phyloP scores from a whole-genome alignment of 495 filamentous ascomycete species.

The Tuber melanosporum region DNA sequence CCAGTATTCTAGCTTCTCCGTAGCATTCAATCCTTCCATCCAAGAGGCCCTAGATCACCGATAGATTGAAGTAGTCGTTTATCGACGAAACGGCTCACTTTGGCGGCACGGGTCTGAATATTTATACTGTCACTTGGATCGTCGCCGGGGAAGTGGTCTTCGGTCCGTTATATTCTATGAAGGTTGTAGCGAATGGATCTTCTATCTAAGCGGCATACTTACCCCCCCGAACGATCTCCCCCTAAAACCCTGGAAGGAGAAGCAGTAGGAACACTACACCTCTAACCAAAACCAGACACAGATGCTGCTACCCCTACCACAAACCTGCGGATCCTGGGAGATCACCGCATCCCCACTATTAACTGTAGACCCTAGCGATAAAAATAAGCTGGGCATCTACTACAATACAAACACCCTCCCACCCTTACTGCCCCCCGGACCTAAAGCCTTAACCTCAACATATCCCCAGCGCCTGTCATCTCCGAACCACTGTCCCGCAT shows the following conservation, averaged over 20 bases:
- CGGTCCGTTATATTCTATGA: conserved; percentile 26
- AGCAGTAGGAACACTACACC: conserved; percentile 25
- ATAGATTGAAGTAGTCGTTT: conserved; percentile 25
- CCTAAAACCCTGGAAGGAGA: conserved; percentile 10
- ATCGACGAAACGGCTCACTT: conserved; percentile 25
- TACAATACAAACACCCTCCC: background rate
- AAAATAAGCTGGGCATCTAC: background rate
- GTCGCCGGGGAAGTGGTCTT: conserved; percentile 7
- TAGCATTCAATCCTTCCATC: conserved; percentile 34
- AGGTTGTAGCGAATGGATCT: conserved; percentile 5
- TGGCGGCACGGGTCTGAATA: conserved; percentile 28
- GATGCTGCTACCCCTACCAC: background rate
- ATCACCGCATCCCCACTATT: background rate
- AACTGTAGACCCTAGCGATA: background rate
- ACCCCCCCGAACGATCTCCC: conserved; percentile 12
- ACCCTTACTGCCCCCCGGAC: background rate
- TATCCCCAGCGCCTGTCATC: background rate
- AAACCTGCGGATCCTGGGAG: background rate
- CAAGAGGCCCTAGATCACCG: conserved; percentile 12
- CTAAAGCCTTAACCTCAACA: background rate
- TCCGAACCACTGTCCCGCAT: conserved; percentile 14
- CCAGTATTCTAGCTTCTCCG: too few species aligned
- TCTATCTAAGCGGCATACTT: conserved; percentile 28
- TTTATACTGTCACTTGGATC: conserved; percentile 6
- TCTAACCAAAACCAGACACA: conserved; percentile 12